Conservation (phyloP, 345 rosid species). For the Chamaenerion angustifolium region DNA sequence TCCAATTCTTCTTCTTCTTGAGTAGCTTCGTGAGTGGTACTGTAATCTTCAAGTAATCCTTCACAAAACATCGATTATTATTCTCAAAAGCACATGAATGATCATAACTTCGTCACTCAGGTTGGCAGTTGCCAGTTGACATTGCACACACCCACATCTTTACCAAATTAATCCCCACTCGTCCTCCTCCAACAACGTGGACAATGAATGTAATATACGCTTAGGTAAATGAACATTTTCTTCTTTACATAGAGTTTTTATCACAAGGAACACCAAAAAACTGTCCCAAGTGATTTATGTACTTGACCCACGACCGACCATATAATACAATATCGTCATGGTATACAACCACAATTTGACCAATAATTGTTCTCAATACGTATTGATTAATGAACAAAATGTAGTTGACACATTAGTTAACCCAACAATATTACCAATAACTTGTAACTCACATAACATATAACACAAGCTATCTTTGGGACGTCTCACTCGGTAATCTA, state of each 20-base stretch:
- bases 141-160: background rate
- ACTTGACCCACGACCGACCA: background rate
- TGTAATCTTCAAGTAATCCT: too few species aligned
- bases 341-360: background rate
- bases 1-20: background rate
- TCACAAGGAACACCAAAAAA: too few species aligned
- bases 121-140: background rate
- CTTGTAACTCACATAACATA: background rate
- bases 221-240: slow-evolving; percentile 1
- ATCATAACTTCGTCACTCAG: background rate
- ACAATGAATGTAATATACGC: background rate
- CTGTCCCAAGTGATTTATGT: background rate
- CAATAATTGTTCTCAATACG: too few species aligned
- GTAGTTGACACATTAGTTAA: too few species aligned
- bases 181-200: background rate
- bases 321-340: too few species aligned
- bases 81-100: background rate
- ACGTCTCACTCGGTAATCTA: background rate
- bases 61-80: background rate
- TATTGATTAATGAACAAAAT: too few species aligned
- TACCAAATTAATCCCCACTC: background rate
- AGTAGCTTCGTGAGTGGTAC: background rate
- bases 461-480: background rate
- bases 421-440: too few species aligned
- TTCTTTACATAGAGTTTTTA: too few species aligned